These are phyloP conservation scores for Schizochytrium sp. DNA, from an alignment of 108 stramenopile species.

Conservation along the genomic window DNA sequence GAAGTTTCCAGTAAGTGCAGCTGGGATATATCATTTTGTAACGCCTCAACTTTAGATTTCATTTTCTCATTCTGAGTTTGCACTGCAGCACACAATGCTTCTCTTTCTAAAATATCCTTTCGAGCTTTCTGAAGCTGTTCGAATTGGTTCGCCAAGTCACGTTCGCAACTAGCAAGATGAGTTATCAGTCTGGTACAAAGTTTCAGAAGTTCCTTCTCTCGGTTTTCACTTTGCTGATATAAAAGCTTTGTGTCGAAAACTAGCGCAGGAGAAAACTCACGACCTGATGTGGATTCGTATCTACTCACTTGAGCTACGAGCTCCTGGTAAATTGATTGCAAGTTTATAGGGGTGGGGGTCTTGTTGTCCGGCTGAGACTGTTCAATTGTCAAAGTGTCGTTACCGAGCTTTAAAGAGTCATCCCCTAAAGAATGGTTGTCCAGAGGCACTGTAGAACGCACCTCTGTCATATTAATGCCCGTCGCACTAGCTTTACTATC, in stretches of 20 bases:
- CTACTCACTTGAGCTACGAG: background rate
- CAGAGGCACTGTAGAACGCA: background rate
- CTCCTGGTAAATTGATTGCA: background rate
- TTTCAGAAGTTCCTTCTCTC: slow-evolving; percentile 47
- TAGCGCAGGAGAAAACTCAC: background rate
- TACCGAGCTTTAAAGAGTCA: background rate
- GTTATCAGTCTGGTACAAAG: background rate
- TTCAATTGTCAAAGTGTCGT: no score
- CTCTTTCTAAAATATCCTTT: background rate
- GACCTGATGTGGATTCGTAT: slow-evolving; percentile 27
- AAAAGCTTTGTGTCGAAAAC: no score
- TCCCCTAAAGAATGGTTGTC: background rate
- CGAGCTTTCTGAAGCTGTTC: background rate
- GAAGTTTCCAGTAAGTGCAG: background rate
- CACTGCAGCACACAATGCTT: background rate
- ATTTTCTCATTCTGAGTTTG: background rate
- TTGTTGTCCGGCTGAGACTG: no score
- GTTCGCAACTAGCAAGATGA: slow-evolving; percentile 14
- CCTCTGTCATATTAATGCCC: background rate
- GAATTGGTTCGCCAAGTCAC: background rate
- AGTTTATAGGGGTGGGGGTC: background rate
- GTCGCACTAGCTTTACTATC: background rate
- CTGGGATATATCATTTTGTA: background rate
- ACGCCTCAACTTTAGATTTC: background rate
- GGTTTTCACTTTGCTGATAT: background rate